These are phyloP conservation scores for Paramecium primaurelia DNA, from an alignment of 73 alveolate genomes.

Conservation along the genomic window DNA sequence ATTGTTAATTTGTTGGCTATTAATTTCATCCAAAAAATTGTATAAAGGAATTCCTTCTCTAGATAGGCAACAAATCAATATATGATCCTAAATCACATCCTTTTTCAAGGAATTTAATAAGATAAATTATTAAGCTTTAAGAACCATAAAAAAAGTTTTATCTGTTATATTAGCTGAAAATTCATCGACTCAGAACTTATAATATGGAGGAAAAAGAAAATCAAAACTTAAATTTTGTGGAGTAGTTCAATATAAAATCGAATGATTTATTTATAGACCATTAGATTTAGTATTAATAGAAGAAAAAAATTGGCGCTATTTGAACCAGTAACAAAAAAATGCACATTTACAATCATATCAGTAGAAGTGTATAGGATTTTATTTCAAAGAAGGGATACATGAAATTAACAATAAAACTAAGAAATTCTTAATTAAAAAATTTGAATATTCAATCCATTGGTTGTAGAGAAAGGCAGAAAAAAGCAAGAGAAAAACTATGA, in stretches of 20 bases:
- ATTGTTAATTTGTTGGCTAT: background rate
- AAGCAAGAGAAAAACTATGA: background rate
- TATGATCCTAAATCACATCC: constrained; percentile 42
- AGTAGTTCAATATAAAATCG: constrained; percentile 19
- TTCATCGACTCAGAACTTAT: constrained; percentile 10
- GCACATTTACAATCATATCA: background rate
- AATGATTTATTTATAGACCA: constrained; percentile 59
- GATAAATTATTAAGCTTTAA: background rate
- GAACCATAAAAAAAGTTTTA: constrained; percentile 31
- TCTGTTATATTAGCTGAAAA: background rate
- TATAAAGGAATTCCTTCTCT: constrained; percentile 27
- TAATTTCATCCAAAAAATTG: constrained; percentile 38
- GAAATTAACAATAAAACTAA: background rate
- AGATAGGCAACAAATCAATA: constrained; percentile 34
- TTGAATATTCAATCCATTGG: background rate
- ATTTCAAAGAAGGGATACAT: background rate
- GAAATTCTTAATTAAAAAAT: background rate
- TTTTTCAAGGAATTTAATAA: constrained; percentile 49
- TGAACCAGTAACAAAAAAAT: constrained; percentile 43
- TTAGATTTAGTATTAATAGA: constrained; percentile 25
- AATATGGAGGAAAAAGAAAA: constrained; percentile 17
- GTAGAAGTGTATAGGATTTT: background rate
- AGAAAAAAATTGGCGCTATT: constrained; percentile 45
- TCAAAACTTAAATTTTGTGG: constrained; percentile 32
- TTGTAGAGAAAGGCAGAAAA: background rate